These are phyloP conservation scores for Kwoniella dejecticola DNA, from an alignment of 768 basidiomycete genomes.

Conservation along the genomic window DNA sequence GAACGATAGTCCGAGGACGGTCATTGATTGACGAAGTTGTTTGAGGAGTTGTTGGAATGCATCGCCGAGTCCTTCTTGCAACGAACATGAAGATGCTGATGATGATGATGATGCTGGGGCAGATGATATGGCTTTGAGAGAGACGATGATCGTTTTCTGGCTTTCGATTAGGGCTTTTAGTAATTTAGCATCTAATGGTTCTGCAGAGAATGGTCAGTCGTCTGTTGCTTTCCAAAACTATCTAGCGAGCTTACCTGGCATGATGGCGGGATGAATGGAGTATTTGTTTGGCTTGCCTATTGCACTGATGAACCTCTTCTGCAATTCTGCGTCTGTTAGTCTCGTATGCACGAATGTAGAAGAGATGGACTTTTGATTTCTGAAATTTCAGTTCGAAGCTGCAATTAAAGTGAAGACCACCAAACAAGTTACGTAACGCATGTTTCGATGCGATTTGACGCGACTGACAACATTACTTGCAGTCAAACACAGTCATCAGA, in stretches of 20 bases:
- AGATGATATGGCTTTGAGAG: constrained; percentile 19
- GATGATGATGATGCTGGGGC: constrained; percentile 10
- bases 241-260: background rate
- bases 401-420: too few relatives aligned
- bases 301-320: too few relatives aligned
- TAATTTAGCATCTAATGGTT: constrained; percentile 5
- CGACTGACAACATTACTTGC: constrained; percentile 10
- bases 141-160: background rate
- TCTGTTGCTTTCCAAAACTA: background rate
- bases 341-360: too few relatives aligned
- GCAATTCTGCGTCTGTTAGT: too few relatives aligned
- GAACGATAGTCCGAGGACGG: constrained; percentile 39
- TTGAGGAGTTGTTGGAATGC: constrained; percentile 22
- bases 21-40: constrained; percentile 32
- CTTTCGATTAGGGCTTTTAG: constrained; percentile 15
- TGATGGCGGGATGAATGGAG: background rate
- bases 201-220: background rate
- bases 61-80: constrained; percentile 22
- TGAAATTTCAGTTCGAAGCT: too few relatives aligned
- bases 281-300: too few relatives aligned
- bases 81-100: constrained; percentile 10
- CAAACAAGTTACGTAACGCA: too few relatives aligned
- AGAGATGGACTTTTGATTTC: too few relatives aligned
- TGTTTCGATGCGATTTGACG: background rate
- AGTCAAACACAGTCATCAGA: constrained; percentile 8